Percentiles rank a stretch among this genome's conserved stretches.
Conservation (phyloP, 805 yeast genomes). For the Candida boleticola region DNA sequence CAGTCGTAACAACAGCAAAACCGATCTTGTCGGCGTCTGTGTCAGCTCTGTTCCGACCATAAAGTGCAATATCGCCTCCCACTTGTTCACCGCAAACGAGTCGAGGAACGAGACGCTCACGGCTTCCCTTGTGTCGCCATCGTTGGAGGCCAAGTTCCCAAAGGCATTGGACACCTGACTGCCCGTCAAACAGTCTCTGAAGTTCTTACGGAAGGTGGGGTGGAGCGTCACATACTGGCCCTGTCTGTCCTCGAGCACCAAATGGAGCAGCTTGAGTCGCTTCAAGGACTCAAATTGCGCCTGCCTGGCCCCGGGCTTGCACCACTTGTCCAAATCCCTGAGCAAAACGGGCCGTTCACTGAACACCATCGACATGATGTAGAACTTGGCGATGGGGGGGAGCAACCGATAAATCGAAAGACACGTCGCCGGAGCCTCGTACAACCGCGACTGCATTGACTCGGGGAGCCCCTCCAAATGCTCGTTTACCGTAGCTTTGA, state of each 20-base stretch:
- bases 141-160: conserved; percentile 52
- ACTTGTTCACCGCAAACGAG: conserved; percentile 75
- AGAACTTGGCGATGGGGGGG: conserved; percentile 86
- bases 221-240: conserved; percentile 55
- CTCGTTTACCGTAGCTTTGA: conserved; percentile 77
- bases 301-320: conserved; percentile 56
- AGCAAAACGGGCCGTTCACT: conserved; percentile 69
- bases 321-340: conserved; percentile 72
- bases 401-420: conserved; percentile 86
- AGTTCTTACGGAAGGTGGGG: conserved; percentile 69
- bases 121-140: conserved; percentile 32
- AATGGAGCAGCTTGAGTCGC: conserved; percentile 70
- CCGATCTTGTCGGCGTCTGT: conserved; percentile 75
- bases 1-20: conserved; percentile 68
- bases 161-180: conserved; percentile 64
- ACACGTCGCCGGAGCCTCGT: conserved; percentile 86
- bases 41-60: conserved; percentile 92
- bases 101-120: conserved; percentile 70
- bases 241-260: conserved; percentile 60
- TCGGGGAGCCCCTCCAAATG: conserved; percentile 89
- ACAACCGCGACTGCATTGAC: conserved; percentile 76
- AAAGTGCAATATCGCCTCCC: conserved; percentile 95
- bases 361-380: conserved; percentile 83
- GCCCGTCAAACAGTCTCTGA: conserved; percentile 84
- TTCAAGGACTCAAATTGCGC: conserved; percentile 76